phyloP scores from a whole-genome alignment of 2,329 filamentous ascomycete genomes.

The Capronia coronata region DNA sequence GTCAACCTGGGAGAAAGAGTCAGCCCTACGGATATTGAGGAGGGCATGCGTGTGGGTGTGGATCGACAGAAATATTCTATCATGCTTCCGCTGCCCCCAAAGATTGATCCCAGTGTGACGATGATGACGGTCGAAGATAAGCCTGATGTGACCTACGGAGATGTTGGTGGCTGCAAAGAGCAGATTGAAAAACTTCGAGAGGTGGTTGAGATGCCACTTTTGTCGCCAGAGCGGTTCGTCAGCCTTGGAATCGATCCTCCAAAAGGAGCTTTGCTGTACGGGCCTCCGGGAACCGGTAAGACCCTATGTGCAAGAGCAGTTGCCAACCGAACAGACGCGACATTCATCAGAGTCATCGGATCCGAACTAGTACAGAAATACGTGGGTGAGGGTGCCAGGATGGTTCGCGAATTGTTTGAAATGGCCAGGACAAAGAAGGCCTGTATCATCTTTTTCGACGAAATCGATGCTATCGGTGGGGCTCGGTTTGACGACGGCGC shows the following conservation, averaged over 20 bases:
- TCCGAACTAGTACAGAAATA: slow-evolving; percentile 98
- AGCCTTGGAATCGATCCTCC: slow-evolving; percentile 98
- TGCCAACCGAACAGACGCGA: slow-evolving; percentile 95
- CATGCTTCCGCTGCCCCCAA: slow-evolving; percentile 86
- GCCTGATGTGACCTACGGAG: slow-evolving; percentile 96
- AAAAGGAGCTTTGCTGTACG: slow-evolving; percentile 93
- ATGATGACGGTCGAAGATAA: slow-evolving; percentile 99
- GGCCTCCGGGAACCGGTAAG: slow-evolving; percentile 96
- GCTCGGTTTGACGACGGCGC: slow-evolving; percentile 95
- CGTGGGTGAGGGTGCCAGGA: slow-evolving; percentile 93
- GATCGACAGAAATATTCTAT: slow-evolving; percentile 99
- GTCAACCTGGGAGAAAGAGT: slow-evolving; percentile 96
- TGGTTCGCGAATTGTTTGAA: slow-evolving; percentile 98
- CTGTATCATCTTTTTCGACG: slow-evolving; percentile 99
- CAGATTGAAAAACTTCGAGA: slow-evolving; percentile 98
- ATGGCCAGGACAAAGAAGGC: slow-evolving; percentile 99
- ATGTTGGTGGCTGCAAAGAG: slow-evolving; percentile 98
- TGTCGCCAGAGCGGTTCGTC: slow-evolving; percentile 95
- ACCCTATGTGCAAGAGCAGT: slow-evolving; percentile 96
- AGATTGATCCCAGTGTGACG: slow-evolving; percentile 97
- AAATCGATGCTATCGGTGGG: slow-evolving; percentile 93
- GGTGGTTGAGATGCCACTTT: slow-evolving; percentile 95
- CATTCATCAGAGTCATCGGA: slow-evolving; percentile 97
- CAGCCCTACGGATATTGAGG: slow-evolving; percentile 96
- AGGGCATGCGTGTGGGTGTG: slow-evolving; percentile 97